These are phyloP conservation scores for Macrocystidia cucumis DNA, from an alignment of 1,284 basidiomycete species.

Conservation along the genomic window DNA sequence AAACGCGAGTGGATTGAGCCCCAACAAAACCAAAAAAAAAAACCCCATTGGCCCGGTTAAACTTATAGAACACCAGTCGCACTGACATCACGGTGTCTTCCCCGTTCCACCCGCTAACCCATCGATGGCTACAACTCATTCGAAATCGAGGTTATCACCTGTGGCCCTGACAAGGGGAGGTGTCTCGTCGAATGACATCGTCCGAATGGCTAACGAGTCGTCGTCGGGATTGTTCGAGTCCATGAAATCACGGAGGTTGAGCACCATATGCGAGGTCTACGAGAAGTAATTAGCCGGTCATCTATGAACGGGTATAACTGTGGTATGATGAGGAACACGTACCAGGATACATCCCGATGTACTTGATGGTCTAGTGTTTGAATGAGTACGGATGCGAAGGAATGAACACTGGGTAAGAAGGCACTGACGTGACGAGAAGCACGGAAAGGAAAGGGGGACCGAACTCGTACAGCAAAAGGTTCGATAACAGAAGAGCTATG, in stretches of 20 bases:
- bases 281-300: neutral
- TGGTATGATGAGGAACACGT: conserved; percentile 1
- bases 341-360: conserved; percentile 16
- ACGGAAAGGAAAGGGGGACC: conserved; percentile 18
- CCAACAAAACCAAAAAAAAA: too few relatives aligned
- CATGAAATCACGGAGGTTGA: conserved; percentile 13
- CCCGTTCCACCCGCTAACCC: too few relatives aligned
- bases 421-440: conserved; percentile 19
- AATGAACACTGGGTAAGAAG: neutral
- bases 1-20: too few relatives aligned
- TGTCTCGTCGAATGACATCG: too few relatives aligned
- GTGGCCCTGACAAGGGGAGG: too few relatives aligned
- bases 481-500: conserved; percentile 16
- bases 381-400: neutral
- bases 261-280: conserved; percentile 19
- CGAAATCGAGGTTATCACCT: too few relatives aligned
- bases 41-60: too few relatives aligned
- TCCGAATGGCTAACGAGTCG: too few relatives aligned
- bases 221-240: conserved; percentile 10
- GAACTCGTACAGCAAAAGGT: conserved; percentile 16
- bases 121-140: too few relatives aligned
- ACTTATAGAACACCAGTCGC: too few relatives aligned
- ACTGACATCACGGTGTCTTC: too few relatives aligned
- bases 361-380: conserved; percentile 11
- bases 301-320: neutral